These are phyloP conservation scores for Aspergillus bertholletiae DNA, from an alignment of 495 filamentous ascomycete species.

Conservation along the genomic window DNA sequence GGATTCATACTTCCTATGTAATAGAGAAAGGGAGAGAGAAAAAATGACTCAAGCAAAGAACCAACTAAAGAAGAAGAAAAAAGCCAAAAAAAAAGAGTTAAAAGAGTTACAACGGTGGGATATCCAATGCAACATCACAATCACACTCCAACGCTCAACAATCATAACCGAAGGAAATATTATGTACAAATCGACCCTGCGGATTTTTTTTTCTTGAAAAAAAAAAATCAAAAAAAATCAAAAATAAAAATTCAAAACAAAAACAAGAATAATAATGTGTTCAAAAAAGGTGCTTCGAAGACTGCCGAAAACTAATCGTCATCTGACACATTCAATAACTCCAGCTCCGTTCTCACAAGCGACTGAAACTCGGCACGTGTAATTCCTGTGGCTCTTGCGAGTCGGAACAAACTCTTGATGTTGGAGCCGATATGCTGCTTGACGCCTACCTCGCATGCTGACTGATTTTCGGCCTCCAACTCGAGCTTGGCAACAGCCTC, in stretches of 20 bases:
- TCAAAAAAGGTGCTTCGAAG: background rate
- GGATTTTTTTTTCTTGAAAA: no score
- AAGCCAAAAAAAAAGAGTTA: background rate
- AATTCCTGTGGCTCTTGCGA: constrained; percentile 78
- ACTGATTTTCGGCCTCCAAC: constrained; percentile 57
- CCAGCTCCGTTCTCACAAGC: constrained; percentile 75
- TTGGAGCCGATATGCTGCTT: constrained; percentile 86
- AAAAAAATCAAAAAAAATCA: no score
- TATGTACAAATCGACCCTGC: background rate
- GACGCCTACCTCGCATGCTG: constrained; percentile 71
- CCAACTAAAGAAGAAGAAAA: background rate
- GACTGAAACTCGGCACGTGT: constrained; percentile 79
- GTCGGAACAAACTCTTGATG: constrained; percentile 81
- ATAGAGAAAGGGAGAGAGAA: background rate
- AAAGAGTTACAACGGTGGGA: constrained; percentile 1
- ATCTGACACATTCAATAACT: constrained; percentile 73
- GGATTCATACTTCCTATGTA: background rate
- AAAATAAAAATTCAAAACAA: no score
- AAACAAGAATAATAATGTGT: no score
- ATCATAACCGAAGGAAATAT: background rate
- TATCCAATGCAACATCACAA: constrained; percentile 8
- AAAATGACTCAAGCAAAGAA: no score
- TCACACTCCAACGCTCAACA: background rate
- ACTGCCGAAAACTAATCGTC: constrained; percentile 39
- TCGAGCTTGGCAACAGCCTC: constrained; percentile 64